Base-by-base conservation (phyloP, 352 stramenopile genomes). In the Phytophthora sojae region DNA sequence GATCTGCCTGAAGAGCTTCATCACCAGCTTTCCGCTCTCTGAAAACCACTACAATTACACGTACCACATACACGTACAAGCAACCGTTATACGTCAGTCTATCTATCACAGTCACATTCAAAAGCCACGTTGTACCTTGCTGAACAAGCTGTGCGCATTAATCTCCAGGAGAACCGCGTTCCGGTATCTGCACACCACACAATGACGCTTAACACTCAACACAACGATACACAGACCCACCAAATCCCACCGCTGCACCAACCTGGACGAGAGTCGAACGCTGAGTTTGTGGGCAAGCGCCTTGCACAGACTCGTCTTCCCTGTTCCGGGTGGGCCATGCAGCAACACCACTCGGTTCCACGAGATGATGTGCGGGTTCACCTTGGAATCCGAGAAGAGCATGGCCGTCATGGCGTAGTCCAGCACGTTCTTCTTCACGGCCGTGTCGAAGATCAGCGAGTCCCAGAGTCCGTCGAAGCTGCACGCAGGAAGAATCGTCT, bases 81-180 rank as follows among this genome's bases (percentile, higher is more conserved):
- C 6, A 42, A 17, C 57, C 26, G 60, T 42, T 30, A 39, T 47
- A 21, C 21, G 21, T 21, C 21, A 21, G 21, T 21, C 21, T 21
- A 21, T 21, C 21, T 21, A 21, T 21, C 44, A 49, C 35, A 17
- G 5, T 4, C 3, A 49, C 8, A 26, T 25, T 39, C 6, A 57
- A 25, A 12, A 55, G 0, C 15, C 0, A 23, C 14, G 9, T 9
- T 26, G 4, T 69, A 89, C 85, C 73, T 94, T 94, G 77, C 86
- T 94, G 21, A 98, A 98, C 9, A 98, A 84, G 25, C 88, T 97
- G 76, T 98, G 94, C 8, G 91, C 93, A 29, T 98, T 97, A 58
- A 98, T 96, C 69, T 98, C 94, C 12, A 98, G 68, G 21, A 98
- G 66, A 25, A 88, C 80, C 19, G 89, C 86, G 37, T 83, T 88